Evolutionary conservation across 305 asterid genomes (phyloP).

Genomic region (Solanum hybrid): DNA sequence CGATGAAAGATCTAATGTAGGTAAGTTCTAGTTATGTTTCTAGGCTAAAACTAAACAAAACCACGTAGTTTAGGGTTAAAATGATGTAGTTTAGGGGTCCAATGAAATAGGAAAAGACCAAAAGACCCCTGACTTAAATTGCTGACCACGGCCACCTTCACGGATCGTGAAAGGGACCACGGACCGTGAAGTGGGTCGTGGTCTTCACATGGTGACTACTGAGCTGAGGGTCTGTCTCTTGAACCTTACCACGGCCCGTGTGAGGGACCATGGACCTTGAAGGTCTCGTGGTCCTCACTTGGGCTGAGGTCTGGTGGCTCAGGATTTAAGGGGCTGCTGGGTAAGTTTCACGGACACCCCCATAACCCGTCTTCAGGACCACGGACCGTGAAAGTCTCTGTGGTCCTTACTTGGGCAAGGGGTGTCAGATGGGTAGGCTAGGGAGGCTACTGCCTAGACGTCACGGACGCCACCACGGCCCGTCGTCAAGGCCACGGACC

Average conservation of each 20-base stretch:
- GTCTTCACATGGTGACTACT: neutral
- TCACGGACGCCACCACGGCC: neutral
- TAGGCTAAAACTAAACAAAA: too few species aligned
- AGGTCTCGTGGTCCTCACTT: neutral
- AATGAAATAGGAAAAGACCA: too few species aligned
- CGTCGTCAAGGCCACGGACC: neutral
- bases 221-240: neutral
- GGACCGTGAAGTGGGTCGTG: too few species aligned
- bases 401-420: neutral
- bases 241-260: neutral
- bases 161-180: too few species aligned
- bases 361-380: neutral
- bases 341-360: neutral
- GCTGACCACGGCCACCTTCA: too few species aligned
- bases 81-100: too few species aligned
- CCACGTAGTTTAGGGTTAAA: too few species aligned
- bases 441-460: neutral
- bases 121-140: too few species aligned
- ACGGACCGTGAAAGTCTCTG: neutral
- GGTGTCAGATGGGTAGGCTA: neutral
- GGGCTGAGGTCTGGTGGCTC: neutral
- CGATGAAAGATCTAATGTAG: too few species aligned
- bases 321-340: neutral
- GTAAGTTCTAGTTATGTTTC: too few species aligned
- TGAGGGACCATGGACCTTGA: neutral